These are phyloP conservation scores for Botrytis hyacinthi DNA, from an alignment of 2,329 filamentous ascomycete genomes.

Conservation along the genomic window DNA sequence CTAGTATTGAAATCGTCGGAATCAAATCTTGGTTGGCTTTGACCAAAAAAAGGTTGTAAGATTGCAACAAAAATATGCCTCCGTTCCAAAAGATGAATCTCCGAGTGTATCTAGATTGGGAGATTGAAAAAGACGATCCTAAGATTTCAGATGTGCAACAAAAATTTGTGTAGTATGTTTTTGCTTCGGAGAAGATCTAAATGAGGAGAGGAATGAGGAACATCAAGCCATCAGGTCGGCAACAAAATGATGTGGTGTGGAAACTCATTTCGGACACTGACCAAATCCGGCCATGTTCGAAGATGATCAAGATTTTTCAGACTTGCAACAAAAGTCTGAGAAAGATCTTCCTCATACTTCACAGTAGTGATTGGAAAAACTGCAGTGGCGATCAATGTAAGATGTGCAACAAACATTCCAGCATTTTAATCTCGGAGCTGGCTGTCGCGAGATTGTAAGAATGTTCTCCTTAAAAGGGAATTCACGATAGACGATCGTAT, in stretches of 20 bases:
- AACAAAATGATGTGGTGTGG: background rate
- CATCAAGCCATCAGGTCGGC: background rate
- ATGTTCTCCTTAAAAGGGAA: conserved; percentile 10
- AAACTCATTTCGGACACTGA: background rate
- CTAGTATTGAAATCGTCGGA: background rate
- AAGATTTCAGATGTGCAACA: conserved; percentile 11
- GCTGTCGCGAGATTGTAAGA: background rate
- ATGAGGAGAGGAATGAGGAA: background rate
- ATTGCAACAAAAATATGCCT: background rate
- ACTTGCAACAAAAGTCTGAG: conserved; percentile 16
- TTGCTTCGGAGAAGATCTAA: background rate
- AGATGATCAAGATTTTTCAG: conserved; percentile 17
- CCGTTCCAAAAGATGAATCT: background rate
- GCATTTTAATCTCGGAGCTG: background rate
- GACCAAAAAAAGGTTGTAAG: background rate
- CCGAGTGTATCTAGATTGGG: conserved; percentile 3
- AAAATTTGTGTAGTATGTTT: background rate
- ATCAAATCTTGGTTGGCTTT: background rate
- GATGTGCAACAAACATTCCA: conserved; percentile 8
- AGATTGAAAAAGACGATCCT: conserved; percentile 1
- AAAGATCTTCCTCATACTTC: background rate
- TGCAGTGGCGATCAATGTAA: background rate
- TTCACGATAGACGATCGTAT: conserved; percentile 9
- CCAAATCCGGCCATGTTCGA: conserved; percentile 1
- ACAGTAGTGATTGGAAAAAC: background rate